These are phyloP conservation scores for Dendrobium nobile DNA, from an alignment of 106 monocot species.

Conservation along the genomic window DNA sequence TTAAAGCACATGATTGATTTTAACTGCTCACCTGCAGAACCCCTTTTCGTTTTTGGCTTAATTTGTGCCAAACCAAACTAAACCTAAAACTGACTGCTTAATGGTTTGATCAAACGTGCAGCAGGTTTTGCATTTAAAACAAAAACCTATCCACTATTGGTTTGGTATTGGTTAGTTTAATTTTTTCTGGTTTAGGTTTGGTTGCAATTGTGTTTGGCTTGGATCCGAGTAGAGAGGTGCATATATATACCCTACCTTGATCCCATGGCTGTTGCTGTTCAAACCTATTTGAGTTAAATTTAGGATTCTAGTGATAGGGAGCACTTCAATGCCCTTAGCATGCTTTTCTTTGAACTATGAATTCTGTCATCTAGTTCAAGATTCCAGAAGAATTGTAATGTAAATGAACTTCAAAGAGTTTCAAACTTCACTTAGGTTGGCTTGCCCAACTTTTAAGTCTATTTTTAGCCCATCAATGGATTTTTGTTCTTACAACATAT, in stretches of 20 bases:
- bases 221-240: background rate
- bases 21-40: too few relatives aligned
- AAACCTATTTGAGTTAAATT: too few relatives aligned
- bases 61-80: too few relatives aligned
- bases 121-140: too few relatives aligned
- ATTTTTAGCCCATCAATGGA: background rate
- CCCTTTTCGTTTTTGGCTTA: too few relatives aligned
- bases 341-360: background rate
- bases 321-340: background rate
- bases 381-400: background rate
- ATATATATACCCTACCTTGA: too few relatives aligned
- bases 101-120: too few relatives aligned
- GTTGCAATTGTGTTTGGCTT: background rate
- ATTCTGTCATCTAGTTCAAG: background rate
- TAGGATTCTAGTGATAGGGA: too few relatives aligned
- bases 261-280: too few relatives aligned
- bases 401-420: background rate
- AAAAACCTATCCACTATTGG: background rate
- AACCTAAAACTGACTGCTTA: too few relatives aligned
- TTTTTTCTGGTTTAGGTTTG: background rate
- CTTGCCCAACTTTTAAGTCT: background rate
- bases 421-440: background rate
- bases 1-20: too few relatives aligned
- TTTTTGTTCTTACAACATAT: background rate
- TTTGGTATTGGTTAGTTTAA: background rate